Base-by-base conservation (phyloP, 805 yeast species). In the Starmerella roubikii region DNA sequence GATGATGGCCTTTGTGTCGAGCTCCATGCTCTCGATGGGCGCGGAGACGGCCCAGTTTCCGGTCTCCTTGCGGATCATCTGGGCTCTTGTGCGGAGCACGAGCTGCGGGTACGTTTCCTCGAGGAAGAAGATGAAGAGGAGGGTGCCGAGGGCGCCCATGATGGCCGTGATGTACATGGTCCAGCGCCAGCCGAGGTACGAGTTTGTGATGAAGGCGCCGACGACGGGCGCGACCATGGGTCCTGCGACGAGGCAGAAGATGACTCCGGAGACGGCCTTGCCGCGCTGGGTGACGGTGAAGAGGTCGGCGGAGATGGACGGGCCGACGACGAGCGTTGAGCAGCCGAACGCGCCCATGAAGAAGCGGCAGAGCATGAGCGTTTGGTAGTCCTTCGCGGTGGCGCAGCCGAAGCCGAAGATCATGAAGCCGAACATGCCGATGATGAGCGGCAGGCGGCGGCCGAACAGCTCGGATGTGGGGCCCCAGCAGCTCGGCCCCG, bases 41-140 rank as follows among this genome's bases (percentile, higher is more conserved):
- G 96, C 82, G 83, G 84, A 83, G 46, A 82, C 81, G 52, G 79
- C 79, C 44, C 67, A 66, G 56, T 85, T 80, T 33, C 91, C 86
- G 5, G 94, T 80, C 55, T 76, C 78, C 52, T 71, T 68, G 62
- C 95, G 72, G 51, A 84, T 55, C 53, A 58, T 68, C 38, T 58
- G 59, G 16, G 95, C 95, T 54, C 77, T 71, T 30, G 55, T 65
- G 50, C 76, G 74, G 45, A 83, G 65, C 36, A 84, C 75, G 0
- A 51, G 47, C 16, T 60, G 59, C 8, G 54, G 58, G 44, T 64
- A 68, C 7, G 61, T 58, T 60, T 66, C 58, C 55, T 59, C 22
- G 45, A 45, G 21, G 52, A 40, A 34, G 55, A 62, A 2, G 58
- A 67, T 69, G 35, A 62, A 57, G 4, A 64, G 41, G 4, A 58